Conservation (phyloP, 352 stramenopile genomes). For the Globisporangium emineosum region DNA sequence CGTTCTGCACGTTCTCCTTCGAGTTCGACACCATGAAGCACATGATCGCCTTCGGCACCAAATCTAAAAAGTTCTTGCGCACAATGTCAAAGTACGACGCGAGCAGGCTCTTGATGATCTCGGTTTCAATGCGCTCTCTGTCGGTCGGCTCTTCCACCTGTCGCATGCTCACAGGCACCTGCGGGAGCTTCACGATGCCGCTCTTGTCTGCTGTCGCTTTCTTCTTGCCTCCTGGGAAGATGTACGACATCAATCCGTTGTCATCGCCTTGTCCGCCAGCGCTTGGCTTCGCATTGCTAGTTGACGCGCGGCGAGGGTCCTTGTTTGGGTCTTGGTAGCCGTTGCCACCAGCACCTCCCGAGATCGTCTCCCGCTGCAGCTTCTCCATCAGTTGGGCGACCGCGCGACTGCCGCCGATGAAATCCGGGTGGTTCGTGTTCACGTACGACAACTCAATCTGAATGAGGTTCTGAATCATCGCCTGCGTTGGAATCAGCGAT, state of each 20-base stretch:
- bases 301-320: slow-evolving; percentile 42
- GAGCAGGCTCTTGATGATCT: slow-evolving; percentile 98
- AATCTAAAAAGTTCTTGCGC: slow-evolving; percentile 98
- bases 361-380: slow-evolving; percentile 84
- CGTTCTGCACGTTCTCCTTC: slow-evolving; percentile 97
- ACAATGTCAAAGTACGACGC: slow-evolving; percentile 99
- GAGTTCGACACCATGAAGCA: slow-evolving; percentile 95
- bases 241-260: slow-evolving; percentile 68
- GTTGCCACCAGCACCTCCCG: slow-evolving; percentile 31
- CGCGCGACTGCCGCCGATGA: slow-evolving; percentile 95
- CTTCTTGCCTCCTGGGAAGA: slow-evolving; percentile 69
- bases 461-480: slow-evolving; percentile 98
- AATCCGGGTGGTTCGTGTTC: slow-evolving; percentile 99
- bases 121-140: slow-evolving; percentile 95
- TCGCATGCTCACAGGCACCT: slow-evolving; percentile 95
- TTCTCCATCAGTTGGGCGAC: slow-evolving; percentile 96
- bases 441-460: slow-evolving; percentile 99
- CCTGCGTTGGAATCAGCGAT: slow-evolving; percentile 73
- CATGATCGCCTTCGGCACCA: slow-evolving; percentile 99
- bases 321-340: slow-evolving; percentile 41
- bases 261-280: slow-evolving; percentile 29
- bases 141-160: slow-evolving; percentile 95
- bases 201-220: slow-evolving; percentile 30
- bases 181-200: slow-evolving; percentile 92
- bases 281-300: slow-evolving; percentile 15